phyloP scores from a whole-genome alignment of 306 rosid genomes.

The Prunus davidiana region DNA sequence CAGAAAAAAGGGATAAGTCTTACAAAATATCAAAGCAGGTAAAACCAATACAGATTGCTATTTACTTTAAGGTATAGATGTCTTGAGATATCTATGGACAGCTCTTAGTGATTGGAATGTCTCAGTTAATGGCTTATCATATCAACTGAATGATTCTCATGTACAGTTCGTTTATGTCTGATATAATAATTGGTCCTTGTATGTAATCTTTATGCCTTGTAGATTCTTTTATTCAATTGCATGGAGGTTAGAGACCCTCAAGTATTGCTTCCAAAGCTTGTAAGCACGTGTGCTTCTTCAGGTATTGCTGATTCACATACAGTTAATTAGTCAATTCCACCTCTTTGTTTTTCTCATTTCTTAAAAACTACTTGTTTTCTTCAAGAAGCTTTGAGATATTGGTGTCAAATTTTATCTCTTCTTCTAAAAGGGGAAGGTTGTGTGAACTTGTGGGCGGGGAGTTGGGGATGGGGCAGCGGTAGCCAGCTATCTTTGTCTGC shows the following conservation, averaged over 20 bases:
- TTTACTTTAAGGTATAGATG: neutral
- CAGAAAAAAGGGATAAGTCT: slow-evolving; percentile 21
- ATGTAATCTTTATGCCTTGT: slow-evolving; percentile 24
- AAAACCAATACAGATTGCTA: slow-evolving; percentile 12
- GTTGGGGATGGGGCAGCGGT: neutral
- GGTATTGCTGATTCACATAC: slow-evolving; percentile 37
- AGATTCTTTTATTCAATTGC: slow-evolving; percentile 87
- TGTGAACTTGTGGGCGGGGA: neutral
- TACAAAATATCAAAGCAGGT: slow-evolving; percentile 50
- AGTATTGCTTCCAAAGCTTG: slow-evolving; percentile 61
- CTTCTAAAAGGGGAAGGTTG: neutral
- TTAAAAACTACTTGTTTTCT: neutral
- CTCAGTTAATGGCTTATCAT: too few relatives aligned
- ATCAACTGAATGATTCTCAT: neutral
- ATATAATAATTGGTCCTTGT: slow-evolving; percentile 21
- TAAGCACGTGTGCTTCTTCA: slow-evolving; percentile 61
- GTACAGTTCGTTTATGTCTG: neutral
- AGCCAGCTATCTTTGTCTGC: too few relatives aligned
- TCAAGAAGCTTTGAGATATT: neutral
- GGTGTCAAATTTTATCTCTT: neutral
- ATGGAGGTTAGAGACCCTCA: slow-evolving; percentile 70
- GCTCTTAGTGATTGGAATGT: neutral
- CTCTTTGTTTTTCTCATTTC: neutral
- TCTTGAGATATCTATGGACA: neutral
- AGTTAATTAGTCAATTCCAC: neutral